Base-by-base conservation (phyloP, 1,284 basidiomycete species). In the Fomitiporia mediterranea region DNA sequence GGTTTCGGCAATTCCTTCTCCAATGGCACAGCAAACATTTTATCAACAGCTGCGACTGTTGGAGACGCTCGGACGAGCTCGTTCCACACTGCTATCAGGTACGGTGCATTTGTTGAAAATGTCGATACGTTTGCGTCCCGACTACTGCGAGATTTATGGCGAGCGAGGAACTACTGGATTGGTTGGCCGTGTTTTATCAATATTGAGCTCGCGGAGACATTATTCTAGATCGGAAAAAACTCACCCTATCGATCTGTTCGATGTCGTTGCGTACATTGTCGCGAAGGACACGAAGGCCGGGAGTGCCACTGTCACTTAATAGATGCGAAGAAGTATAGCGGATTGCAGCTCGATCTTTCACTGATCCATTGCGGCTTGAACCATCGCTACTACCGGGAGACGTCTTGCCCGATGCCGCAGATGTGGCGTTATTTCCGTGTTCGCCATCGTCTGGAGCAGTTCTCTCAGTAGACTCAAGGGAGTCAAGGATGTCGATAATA, bases 81-180 rank as follows among this genome's bases (percentile, higher is more conserved):
- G 60, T 87, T 81, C 88, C 88, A 92, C 0, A 90, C 86, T 0
- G 86, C 80, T 25, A 86, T 74, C 25, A 89, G 74, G 64, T 90
- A 89, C 0, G 84, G 84, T 1, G 88, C 85, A 64, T 90, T 90
- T 4, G 83, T 86, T 0, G 86, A 66, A 1, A 79, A 77, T 1
- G 76, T 34, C 5, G 54, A 42, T 21, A 27, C 28, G 43, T 34
- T n/a, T n/a, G n/a, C n/a, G n/a, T n/a, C n/a, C n/a, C 21, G n/a
- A 51, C 17, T 25, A 21, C 27, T 35, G 21, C 23, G 19, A 4
- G 11, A 7, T 8, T n/a, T 19, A 13, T 56, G 25, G 42, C 44
- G 52, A 19, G 44, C 37, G 25, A 58, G 30, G 35, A 52, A 51
- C 57, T 58, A 58, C 57, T 58, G 19, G 35, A 51, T 11, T 4